Evolutionary conservation across 345 rosid species (phyloP).

Genomic region (Draba incana): DNA sequence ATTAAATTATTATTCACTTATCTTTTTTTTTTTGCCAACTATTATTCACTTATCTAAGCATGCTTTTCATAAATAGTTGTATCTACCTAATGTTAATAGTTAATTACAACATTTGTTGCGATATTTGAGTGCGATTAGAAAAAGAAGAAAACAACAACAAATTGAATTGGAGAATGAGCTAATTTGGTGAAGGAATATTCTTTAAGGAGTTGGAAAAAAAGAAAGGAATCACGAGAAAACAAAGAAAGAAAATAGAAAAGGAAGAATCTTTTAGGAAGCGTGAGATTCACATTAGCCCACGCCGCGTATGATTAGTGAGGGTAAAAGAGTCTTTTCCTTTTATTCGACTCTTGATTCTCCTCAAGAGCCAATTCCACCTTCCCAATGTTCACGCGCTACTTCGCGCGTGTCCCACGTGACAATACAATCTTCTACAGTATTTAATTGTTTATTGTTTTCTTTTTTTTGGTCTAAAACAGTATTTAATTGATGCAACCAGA

Average conservation of each 20-base stretch:
- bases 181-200: conserved; percentile 35
- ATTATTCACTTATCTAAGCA: too few species aligned
- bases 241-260: not conserved
- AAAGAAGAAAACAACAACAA: not conserved
- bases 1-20: too few species aligned
- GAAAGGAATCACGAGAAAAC: conserved; percentile 31
- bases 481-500: conserved; percentile 29
- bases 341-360: conserved; percentile 32
- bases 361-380: conserved; percentile 24
- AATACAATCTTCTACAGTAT: not conserved
- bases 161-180: conserved; percentile 4
- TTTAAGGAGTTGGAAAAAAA: not conserved
- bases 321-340: not conserved
- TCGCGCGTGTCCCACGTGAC: conserved; percentile 31
- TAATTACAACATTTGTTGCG: not conserved
- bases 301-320: conserved; percentile 13
- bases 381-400: conserved; percentile 8
- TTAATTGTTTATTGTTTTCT: not conserved
- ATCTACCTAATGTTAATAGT: too few species aligned
- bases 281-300: conserved; percentile 37
- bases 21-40: too few species aligned
- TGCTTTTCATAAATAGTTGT: too few species aligned
- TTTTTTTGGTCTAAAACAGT: not conserved
- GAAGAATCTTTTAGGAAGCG: conserved; percentile 36
- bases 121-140: not conserved